Base-by-base conservation (phyloP, 2,329 filamentous ascomycete species). In the Colletotrichum higginsianum region DNA sequence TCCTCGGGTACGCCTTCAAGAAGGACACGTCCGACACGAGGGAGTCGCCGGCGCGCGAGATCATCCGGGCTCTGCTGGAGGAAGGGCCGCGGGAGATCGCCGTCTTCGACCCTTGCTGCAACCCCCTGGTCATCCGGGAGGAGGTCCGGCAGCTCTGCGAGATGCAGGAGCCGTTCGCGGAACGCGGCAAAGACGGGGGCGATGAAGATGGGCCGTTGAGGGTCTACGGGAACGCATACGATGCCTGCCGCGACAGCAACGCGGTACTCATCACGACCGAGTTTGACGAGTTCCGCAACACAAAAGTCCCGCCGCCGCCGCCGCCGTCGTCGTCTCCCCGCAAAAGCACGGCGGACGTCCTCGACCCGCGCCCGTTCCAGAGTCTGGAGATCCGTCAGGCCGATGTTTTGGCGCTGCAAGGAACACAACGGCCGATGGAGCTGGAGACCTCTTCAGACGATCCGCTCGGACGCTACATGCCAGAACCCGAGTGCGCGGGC, bases 1-100 rank as follows among this genome's bases (percentile, higher is more conserved):
- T 95, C 2, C 86, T 95, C 4, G 93, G 93, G 3, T 95, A 92
- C 75, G 91, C 93, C 11, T 95, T 93, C 84, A 95, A 95, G 85
- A 93, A 93, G 82, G 88, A 94, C 79, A 95, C 93, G 0, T 89
- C 88, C 16, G 93, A 95, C 78, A 93, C 91, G 6, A 87, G 93
- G 49, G 93, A 94, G 78, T 90, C 89, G 47, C 89, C 91, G 0
- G 90, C 92, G 0, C 85, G 93, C 46, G 90, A 91, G 74, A 88
- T 94, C 73, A 89, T 94, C 80, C 88, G 88, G 74, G 86, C 86
- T 9, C 83, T 95, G 23, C 83, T 92, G 11, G 88, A 90, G 71
- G 92, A 94, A 77, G 85, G 86, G n/a, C 89, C 91, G 0, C 83
- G 83, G 2, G 88, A 92, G 78, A 86, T 94, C 57, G 87, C 89